Percentiles rank a stretch among this genome's conserved stretches.
Evolutionary conservation across 2,329 filamentous ascomycete genomes (phyloP).

Genomic region (Colletotrichum gigasporum): DNA sequence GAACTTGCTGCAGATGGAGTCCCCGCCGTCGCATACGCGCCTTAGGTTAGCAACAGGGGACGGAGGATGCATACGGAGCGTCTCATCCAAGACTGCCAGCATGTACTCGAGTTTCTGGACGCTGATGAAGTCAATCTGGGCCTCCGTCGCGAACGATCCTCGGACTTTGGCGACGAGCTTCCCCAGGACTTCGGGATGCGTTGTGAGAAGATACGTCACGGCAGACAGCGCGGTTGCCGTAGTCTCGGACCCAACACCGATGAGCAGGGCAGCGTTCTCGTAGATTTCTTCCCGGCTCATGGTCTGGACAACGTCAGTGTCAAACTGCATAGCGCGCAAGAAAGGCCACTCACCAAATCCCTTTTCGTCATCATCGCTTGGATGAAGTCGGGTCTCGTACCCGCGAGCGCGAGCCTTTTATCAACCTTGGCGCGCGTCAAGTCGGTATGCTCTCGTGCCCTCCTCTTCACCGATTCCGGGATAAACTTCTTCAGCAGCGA

Average conservation of each 20-base stretch:
- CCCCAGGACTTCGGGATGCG: not conserved
- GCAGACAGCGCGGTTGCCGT: not conserved
- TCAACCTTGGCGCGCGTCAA: not conserved
- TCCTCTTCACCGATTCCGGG: not conserved
- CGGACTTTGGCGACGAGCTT: constrained; percentile 47
- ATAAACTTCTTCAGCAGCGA: not conserved
- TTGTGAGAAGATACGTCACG: not conserved
- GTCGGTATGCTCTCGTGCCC: not conserved
- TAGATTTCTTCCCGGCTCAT: constrained; percentile 14
- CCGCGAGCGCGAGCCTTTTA: not conserved
- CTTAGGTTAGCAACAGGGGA: constrained; percentile 37
- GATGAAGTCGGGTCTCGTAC: not conserved
- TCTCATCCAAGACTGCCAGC: constrained; percentile 46
- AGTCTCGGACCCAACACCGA: constrained; percentile 30
- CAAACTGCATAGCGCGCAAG: too few relatives aligned
- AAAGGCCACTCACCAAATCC: not conserved
- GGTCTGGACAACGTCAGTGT: too few relatives aligned
- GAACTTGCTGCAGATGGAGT: constrained; percentile 39
- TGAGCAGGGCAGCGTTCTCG: constrained; percentile 32
- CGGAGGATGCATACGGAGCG: constrained; percentile 46
- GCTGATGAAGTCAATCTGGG: constrained; percentile 42
- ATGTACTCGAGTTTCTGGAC: constrained; percentile 43
- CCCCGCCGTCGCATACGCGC: constrained; percentile 40
- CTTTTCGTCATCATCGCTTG: not conserved
- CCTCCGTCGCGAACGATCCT: constrained; percentile 38